Evolutionary conservation across 805 yeast species (phyloP).

Genomic region (Saccharomycopsis oosterbeekiorum): DNA sequence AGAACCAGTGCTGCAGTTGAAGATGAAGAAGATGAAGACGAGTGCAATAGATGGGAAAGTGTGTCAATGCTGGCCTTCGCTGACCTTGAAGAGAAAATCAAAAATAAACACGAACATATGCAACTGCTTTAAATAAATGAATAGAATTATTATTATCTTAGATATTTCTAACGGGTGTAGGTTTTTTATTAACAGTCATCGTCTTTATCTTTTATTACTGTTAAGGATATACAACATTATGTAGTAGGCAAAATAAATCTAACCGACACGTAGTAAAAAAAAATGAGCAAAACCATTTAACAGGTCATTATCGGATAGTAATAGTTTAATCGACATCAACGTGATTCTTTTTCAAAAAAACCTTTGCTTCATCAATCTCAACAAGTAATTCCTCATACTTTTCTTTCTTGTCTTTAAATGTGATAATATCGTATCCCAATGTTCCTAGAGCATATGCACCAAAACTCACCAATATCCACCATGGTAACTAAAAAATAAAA

Average conservation of each 20-base stretch:
- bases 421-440: slow-evolving; percentile 56
- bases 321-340: slow-evolving; percentile 35
- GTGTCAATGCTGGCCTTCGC: slow-evolving; percentile 74
- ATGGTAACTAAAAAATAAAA: slow-evolving; percentile 35
- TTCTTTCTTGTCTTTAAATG: slow-evolving; percentile 62
- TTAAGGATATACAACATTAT: no score
- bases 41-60: slow-evolving; percentile 47
- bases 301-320: neutral
- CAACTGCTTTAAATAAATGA: neutral
- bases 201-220: no score
- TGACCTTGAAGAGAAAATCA: slow-evolving; percentile 62
- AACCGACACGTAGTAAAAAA: neutral
- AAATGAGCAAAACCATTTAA: neutral
- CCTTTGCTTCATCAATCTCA: slow-evolving; percentile 55
- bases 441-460: slow-evolving; percentile 62
- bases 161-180: no score
- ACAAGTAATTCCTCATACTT: slow-evolving; percentile 52
- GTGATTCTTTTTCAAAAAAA: slow-evolving; percentile 44
- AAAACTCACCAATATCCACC: slow-evolving; percentile 59
- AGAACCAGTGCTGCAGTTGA: slow-evolving; percentile 26
- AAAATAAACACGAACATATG: slow-evolving; percentile 23
- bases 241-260: neutral
- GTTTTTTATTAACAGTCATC: no score
- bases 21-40: slow-evolving; percentile 23
- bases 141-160: slow-evolving; percentile 2